Evolutionary conservation across 345 rosid species (phyloP), one percentile per base, ranked within the genome.

Genomic region (Brassica juncea): DNA sequence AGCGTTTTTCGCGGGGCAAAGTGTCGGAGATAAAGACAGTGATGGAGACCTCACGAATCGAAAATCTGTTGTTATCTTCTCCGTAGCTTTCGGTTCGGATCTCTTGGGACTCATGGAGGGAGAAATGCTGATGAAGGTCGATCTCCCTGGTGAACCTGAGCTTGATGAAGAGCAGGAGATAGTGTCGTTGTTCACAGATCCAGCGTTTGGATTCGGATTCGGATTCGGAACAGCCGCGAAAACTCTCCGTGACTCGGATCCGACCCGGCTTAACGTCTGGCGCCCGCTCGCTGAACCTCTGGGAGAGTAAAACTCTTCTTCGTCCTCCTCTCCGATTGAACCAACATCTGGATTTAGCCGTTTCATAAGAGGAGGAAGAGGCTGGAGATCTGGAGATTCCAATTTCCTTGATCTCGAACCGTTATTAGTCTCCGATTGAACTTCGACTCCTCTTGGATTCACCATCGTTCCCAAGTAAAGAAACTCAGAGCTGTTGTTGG

Each of bases 331-430:
- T 3, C 86, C 90, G 0, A 82, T 85, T 0, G 88, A 84, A 8
- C 81, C 87, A 60, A 85, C 86, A 6, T 87, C 93, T 4, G 84
- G 85, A 67, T 86, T 85, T 82, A 78, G 83, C 83, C 85, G 90
- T 71, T 90, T 84, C 68, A 86, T 73, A 5, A 96, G 83, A 6
- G 99, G 97, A 59, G 99, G 98, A 37, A 96, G 88, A 5, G 98
- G 99, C 31, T 86, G 91, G 32, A 96, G 92, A 84, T 93, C 99
- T 81, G 99, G 99, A 10, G 99, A 96, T 12, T 91, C 92, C 64
- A 93, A 27, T 71, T 90, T 93, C 75, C 87, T 80, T n/a, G 86
- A 87, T 59, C 84, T 91, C 44, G 85, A 84, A 30, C 71, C 71
- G 14, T 77, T 71, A 68, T 80, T 77, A 31, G 74, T 37, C 44